These are phyloP conservation scores for Vachellia collinsii DNA, from an alignment of 306 rosid genomes.

Conservation along the genomic window DNA sequence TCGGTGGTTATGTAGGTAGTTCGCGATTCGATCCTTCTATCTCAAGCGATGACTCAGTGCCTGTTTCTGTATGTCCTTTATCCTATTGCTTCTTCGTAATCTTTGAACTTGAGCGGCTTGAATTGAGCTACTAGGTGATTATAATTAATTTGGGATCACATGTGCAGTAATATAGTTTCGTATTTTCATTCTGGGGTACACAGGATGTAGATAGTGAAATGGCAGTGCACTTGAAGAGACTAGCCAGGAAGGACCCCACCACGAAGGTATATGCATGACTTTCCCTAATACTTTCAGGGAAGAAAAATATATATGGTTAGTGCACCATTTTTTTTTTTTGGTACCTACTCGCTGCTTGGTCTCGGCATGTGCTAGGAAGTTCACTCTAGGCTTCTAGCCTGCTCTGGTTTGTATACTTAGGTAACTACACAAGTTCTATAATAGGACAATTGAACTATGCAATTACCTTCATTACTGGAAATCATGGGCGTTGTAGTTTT, in stretches of 20 bases:
- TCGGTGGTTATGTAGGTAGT: constrained; percentile 90
- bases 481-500: constrained; percentile 1
- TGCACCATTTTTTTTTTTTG: background rate
- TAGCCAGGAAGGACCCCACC: constrained; percentile 87
- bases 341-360: background rate
- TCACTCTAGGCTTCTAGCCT: background rate
- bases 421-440: background rate
- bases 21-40: constrained; percentile 74
- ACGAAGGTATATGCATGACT: constrained; percentile 68
- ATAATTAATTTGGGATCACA: background rate
- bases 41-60: constrained; percentile 60
- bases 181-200: constrained; percentile 14
- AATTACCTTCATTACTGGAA: background rate
- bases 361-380: background rate
- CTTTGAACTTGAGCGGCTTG: constrained; percentile 6
- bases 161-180: background rate
- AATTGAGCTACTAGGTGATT: constrained; percentile 20
- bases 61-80: constrained; percentile 54
- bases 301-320: background rate
- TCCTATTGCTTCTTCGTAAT: background rate
- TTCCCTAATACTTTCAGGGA: background rate
- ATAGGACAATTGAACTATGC: background rate
- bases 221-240: constrained; percentile 88
- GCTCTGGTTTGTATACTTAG: background rate
- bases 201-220: constrained; percentile 91